These are phyloP conservation scores for Tetragonia tetragonoides DNA, from an alignment of 148 eudicot genomes.

Conservation along the genomic window DNA sequence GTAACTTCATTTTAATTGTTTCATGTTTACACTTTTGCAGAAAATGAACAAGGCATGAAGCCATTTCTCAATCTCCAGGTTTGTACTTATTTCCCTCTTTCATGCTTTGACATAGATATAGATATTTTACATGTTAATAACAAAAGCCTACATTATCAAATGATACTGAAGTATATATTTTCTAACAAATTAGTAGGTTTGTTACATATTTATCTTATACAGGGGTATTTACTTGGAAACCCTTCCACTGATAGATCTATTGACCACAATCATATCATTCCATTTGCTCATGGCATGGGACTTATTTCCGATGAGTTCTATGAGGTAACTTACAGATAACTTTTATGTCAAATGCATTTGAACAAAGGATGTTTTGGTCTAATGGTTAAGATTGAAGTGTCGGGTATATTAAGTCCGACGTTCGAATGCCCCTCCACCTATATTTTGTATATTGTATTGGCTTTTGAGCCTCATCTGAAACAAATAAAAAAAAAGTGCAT, in stretches of 20 bases:
- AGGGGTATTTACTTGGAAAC: slow-evolving; percentile 41
- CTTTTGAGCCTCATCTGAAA: no score
- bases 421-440: no score
- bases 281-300: slow-evolving; percentile 34
- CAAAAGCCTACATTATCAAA: no score
- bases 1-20: not conserved
- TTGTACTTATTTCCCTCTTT: not conserved
- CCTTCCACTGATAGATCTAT: slow-evolving; percentile 25
- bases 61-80: not conserved
- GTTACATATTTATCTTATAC: not conserved
- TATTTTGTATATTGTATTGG: no score
- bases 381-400: no score
- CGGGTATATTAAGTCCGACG: no score
- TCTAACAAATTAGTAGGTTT: no score
- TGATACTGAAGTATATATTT: no score
- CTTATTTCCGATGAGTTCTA: slow-evolving; percentile 31
- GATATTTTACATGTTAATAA: no score
- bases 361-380: no score
- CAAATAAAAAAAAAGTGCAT: no score
- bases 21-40: not conserved
- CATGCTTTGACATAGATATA: not conserved
- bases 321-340: slow-evolving; percentile 16
- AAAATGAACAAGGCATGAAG: not conserved
- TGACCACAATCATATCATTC: slow-evolving; percentile 15
- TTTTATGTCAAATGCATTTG: no score